A percentile compares a stretch with the other conserved stretches of the same genome.
These are phyloP conservation scores for Seiridium unicorne DNA, from an alignment of 2,329 filamentous ascomycete species.

Conservation along the genomic window DNA sequence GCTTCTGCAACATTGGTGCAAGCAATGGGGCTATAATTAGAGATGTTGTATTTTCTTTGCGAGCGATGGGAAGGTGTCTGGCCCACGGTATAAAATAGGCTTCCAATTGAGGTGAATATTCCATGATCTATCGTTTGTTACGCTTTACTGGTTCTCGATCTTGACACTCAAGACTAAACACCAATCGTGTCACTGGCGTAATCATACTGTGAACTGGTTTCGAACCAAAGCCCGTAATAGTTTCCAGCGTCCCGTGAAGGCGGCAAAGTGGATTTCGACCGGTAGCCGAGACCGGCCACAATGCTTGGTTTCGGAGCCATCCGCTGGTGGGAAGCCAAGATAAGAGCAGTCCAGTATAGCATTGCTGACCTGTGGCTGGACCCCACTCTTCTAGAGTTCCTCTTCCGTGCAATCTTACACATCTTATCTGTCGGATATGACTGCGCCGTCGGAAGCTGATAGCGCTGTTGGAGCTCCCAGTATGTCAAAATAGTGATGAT, in stretches of 20 bases:
- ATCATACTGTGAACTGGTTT: too few species aligned
- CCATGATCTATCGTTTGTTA: too few species aligned
- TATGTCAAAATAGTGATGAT: too few species aligned
- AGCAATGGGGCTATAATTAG: slow-evolving; percentile 35
- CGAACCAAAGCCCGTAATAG: too few species aligned
- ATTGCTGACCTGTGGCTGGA: neutral
- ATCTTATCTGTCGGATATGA: neutral
- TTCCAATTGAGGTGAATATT: too few species aligned
- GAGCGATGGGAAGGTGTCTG: too few species aligned
- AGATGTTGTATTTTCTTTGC: too few species aligned
- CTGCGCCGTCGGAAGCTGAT: neutral
- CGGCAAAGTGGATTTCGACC: neutral
- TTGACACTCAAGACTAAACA: too few species aligned
- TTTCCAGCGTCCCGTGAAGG: neutral
- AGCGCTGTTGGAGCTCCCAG: too few species aligned
- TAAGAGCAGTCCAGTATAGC: neutral
- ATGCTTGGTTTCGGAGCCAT: neutral
- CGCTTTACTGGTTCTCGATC: too few species aligned
- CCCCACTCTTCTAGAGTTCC: neutral
- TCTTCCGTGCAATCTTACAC: neutral
- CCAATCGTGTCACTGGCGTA: too few species aligned
- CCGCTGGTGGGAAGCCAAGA: neutral
- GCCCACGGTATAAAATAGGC: too few species aligned
- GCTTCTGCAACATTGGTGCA: slow-evolving; percentile 47
- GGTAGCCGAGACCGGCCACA: neutral